Evolutionary conservation across 2,329 filamentous ascomycete genomes (phyloP).

Genomic region (Verticillium isaacii): DNA sequence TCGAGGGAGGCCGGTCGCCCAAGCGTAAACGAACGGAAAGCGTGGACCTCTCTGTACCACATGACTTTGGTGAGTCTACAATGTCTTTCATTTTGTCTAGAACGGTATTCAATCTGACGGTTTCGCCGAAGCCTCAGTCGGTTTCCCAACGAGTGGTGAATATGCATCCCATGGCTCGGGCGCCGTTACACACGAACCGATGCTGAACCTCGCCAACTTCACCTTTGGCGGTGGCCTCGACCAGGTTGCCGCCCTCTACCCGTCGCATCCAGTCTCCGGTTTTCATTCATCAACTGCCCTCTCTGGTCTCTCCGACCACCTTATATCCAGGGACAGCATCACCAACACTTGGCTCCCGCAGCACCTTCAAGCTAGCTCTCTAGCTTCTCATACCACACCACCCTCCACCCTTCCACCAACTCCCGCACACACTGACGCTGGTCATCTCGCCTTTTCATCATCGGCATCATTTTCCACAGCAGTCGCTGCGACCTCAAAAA

Average conservation of each 20-base stretch:
- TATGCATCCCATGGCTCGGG: neutral
- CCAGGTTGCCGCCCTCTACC: conserved; percentile 14
- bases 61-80: conserved; percentile 28
- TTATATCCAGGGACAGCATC: conserved; percentile 9
- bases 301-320: conserved; percentile 5
- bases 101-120: conserved; percentile 7
- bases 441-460: neutral
- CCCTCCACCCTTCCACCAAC: neutral
- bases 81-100: conserved; percentile 10
- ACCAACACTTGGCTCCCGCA: conserved; percentile 8
- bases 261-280: neutral
- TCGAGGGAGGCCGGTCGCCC: conserved; percentile 22
- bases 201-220: conserved; percentile 7
- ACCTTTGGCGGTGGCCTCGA: conserved; percentile 25
- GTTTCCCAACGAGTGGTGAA: neutral
- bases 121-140: conserved; percentile 8
- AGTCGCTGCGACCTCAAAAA: neutral
- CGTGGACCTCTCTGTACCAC: conserved; percentile 25
- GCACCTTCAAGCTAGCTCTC: neutral
- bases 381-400: neutral
- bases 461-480: neutral
- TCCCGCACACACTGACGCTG: neutral
- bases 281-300: conserved; percentile 23
- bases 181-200: neutral
- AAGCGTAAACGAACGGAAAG: conserved; percentile 30